These are phyloP conservation scores for Cucurbita argyrosperma DNA, from an alignment of 306 rosid species.

Conservation along the genomic window DNA sequence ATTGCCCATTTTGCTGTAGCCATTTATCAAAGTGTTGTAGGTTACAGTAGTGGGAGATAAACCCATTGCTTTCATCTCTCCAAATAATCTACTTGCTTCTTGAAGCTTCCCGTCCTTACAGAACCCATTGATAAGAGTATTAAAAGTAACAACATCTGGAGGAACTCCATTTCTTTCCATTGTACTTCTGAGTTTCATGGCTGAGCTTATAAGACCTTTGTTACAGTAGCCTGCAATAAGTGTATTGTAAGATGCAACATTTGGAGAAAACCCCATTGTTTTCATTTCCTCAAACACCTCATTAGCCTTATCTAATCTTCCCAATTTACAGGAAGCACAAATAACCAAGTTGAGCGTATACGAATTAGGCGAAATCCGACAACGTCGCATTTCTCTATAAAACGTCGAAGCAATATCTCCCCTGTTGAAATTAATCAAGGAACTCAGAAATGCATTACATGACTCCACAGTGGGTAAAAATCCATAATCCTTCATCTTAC, in stretches of 20 bases:
- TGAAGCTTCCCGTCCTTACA: slow-evolving; percentile 52
- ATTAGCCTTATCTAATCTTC: slow-evolving; percentile 41
- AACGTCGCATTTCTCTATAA: slow-evolving; percentile 31
- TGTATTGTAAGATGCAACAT: slow-evolving; percentile 41
- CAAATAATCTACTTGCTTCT: slow-evolving; percentile 50
- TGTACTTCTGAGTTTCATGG: slow-evolving; percentile 35
- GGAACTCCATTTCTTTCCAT: slow-evolving; percentile 44
- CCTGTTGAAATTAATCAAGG: slow-evolving; percentile 41
- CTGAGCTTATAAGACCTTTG: slow-evolving; percentile 46
- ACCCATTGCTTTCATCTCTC: slow-evolving; percentile 49
- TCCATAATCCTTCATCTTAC: slow-evolving; percentile 59
- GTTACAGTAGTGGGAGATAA: slow-evolving; percentile 54
- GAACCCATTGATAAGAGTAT: slow-evolving; percentile 54
- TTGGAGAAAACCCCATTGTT: slow-evolving; percentile 57
- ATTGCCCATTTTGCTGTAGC: slow-evolving; percentile 43
- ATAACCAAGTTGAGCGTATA: slow-evolving; percentile 65
- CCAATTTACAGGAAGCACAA: slow-evolving; percentile 45
- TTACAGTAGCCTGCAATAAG: slow-evolving; percentile 62
- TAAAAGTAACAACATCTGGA: slow-evolving; percentile 49
- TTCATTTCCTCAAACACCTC: slow-evolving; percentile 42
- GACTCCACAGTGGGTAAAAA: slow-evolving; percentile 55
- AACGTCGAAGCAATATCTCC: slow-evolving; percentile 38
- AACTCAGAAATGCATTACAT: slow-evolving; percentile 61
- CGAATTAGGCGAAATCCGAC: slow-evolving; percentile 37
- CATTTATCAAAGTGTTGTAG: slow-evolving; percentile 59